Evolutionary conservation across 768 basidiomycete species (phyloP), one percentile per base, ranked within the genome.

Genomic region (Dictyophora rubrovolvata): DNA sequence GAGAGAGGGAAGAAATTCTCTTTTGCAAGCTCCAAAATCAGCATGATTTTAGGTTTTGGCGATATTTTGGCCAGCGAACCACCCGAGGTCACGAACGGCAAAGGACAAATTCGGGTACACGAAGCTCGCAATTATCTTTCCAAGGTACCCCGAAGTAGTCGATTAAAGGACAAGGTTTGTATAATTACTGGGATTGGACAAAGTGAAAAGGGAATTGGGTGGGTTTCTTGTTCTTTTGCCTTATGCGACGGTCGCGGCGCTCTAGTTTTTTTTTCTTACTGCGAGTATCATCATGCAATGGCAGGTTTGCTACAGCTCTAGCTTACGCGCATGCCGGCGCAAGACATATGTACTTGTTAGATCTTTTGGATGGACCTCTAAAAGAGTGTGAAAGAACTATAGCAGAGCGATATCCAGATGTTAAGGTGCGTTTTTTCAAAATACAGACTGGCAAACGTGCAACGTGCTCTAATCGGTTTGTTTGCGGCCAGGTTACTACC

Each of bases 201-300:
- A 42, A 93, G 89, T 18, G 67, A 86, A 64, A 85, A 86, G 67
- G 93, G 93, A 17, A 96, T 96, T 61, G 93, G 93, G 86, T 93
- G 72, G 63, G 81, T 62, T 60, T 4, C 34, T 22, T n/a, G 20
- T 20, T 20, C 46, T 37, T 48, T 51, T 51, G n/a, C n/a, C n/a
- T n/a, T n/a, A n/a, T n/a, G n/a, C n/a, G n/a, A n/a, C n/a, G n/a
- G n/a, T n/a, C n/a, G n/a, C n/a, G n/a, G n/a, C n/a, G n/a, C n/a
- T n/a, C n/a, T n/a, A n/a, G 57, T 56, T 61, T 6, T 61, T 35
- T 47, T 20, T 20, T 33, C 36, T 50, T 14, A 22, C 57, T 47
- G 48, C 9, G 59, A 56, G 49, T 37, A 49, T 8, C 12, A 55
- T 35, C 20, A 28, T 8, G 18, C 34, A 47, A 56, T 18, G 22